Base-by-base conservation (phyloP, 2,329 filamentous ascomycete genomes). In the Mariannaea elegans region DNA sequence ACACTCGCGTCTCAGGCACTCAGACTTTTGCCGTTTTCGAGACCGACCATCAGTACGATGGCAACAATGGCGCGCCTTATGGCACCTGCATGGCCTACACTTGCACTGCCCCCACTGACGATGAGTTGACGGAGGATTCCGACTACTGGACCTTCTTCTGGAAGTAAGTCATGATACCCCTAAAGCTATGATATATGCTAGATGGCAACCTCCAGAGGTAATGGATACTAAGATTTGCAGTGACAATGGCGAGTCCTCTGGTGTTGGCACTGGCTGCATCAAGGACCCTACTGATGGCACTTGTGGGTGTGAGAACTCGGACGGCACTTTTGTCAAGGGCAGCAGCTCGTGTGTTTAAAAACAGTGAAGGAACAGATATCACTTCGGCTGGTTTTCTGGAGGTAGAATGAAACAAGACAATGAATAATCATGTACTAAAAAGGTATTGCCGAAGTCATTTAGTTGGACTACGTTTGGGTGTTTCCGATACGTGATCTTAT, bases 61-160 rank as follows among this genome's bases (percentile, higher is more conserved):
- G 38, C 8, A 67, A 67, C 44, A 63, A 70, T 29, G 67, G 67
- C 13, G 67, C 67, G 3, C 67, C 67, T 0, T 70, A 70, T 31
- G 67, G 67, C 2, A 67, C 56, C 3, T 70, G 67, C 19, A 36
- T 55, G 39, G 67, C 67, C 6, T 70, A 70, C 24, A 57, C 59
- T 9, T 70, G 67, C 19, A 59, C 55, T 14, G 55, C 67, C 24
- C 67, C 67, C 4, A 59, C 59, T 9, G 55, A 56, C 9, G 38
- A 31, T 3, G 49, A 58, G 32, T 36, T 70, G 34, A 63, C 58
- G 8, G 19, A 55, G 2, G 42, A 70, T n/a, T 29, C 39, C 2
- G 67, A 69, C 34, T 70, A 63, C 62, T 70, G 67, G 67, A 70
- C 67, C 8, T 70, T 70, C 38, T 70, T 67, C 64, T 70, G 67